Conservation (phyloP, 1,284 basidiomycete species). For the Moesziomyces globuligerus region DNA sequence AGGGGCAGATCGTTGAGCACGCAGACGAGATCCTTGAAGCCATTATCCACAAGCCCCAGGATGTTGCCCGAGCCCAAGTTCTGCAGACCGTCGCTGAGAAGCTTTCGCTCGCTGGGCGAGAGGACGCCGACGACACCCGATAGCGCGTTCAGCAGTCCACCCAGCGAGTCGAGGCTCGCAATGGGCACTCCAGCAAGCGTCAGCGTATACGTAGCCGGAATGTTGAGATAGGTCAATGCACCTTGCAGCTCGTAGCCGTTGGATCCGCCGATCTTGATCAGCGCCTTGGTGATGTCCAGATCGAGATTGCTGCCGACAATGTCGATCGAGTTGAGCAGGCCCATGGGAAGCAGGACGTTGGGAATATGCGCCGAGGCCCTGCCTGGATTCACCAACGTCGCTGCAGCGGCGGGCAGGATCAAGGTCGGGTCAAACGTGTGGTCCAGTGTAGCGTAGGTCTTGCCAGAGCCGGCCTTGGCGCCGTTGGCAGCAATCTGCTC, state of each 20-base stretch:
- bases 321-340: slow-evolving; percentile 11
- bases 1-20: slow-evolving; percentile 3
- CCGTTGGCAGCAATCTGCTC: slow-evolving; percentile 4
- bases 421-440: slow-evolving; percentile 7
- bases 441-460: slow-evolving; percentile 10
- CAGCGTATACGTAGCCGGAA: slow-evolving; percentile 24
- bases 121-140: background rate
- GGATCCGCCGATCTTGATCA: slow-evolving; percentile 20
- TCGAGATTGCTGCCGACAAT: slow-evolving; percentile 9
- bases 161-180: slow-evolving; percentile 2
- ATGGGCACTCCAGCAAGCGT: slow-evolving; percentile 1
- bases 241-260: slow-evolving; percentile 20
- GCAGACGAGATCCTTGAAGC: slow-evolving; percentile 3
- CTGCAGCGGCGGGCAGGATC: slow-evolving; percentile 3
- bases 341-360: slow-evolving; percentile 11
- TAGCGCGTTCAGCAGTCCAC: slow-evolving; percentile 6
- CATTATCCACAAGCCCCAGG: slow-evolving; percentile 1
- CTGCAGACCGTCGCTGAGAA: slow-evolving; percentile 4
- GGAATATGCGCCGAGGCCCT: slow-evolving; percentile 12
- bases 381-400: slow-evolving; percentile 7
- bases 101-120: slow-evolving; percentile 1
- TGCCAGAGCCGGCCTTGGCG: slow-evolving; percentile 7
- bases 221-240: slow-evolving; percentile 24
- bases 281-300: slow-evolving; percentile 10
- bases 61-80: slow-evolving; percentile 4